Evolutionary conservation across 345 rosid species (phyloP).

Genomic region (Alliaria petiolata): DNA sequence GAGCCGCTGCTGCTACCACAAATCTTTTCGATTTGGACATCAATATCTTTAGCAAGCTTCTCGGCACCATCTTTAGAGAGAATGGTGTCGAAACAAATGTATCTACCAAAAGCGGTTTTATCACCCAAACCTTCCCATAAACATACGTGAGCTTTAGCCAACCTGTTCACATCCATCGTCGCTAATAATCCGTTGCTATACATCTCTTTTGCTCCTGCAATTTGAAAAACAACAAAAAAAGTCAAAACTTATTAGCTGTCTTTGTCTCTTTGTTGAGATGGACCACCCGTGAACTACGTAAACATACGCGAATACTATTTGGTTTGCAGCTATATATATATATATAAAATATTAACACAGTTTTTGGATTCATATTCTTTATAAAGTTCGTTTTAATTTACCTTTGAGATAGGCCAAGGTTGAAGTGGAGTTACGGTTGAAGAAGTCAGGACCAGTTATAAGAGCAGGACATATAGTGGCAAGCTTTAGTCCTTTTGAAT

Average conservation of each 20-base stretch:
- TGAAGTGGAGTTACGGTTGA: constrained; percentile 51
- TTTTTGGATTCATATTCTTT: not conserved
- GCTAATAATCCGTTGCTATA: constrained; percentile 51
- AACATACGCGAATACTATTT: not conserved
- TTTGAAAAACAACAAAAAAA: not conserved
- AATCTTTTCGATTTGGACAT: constrained; percentile 48
- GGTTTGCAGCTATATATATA: not conserved
- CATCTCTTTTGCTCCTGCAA: constrained; percentile 47
- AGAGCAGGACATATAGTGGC: constrained; percentile 67
- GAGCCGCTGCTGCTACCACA: constrained; percentile 31
- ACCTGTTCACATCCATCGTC: constrained; percentile 50
- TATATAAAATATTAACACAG: no score
- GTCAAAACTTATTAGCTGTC: constrained; percentile 16
- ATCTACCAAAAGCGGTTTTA: constrained; percentile 59
- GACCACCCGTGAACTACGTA: constrained; percentile 23
- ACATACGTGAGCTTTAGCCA: constrained; percentile 65
- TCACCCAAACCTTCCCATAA: constrained; percentile 54
- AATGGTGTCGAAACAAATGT: constrained; percentile 64
- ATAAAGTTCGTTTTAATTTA: not conserved
- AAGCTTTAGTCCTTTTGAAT: constrained; percentile 49
- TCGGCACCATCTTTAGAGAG: constrained; percentile 42
- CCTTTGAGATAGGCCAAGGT: constrained; percentile 61
- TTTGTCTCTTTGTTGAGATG: constrained; percentile 14
- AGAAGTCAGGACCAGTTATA: constrained; percentile 58
- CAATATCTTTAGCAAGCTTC: constrained; percentile 47